Conservation (phyloP, 305 asterid species). For the Rubia peregrina region DNA sequence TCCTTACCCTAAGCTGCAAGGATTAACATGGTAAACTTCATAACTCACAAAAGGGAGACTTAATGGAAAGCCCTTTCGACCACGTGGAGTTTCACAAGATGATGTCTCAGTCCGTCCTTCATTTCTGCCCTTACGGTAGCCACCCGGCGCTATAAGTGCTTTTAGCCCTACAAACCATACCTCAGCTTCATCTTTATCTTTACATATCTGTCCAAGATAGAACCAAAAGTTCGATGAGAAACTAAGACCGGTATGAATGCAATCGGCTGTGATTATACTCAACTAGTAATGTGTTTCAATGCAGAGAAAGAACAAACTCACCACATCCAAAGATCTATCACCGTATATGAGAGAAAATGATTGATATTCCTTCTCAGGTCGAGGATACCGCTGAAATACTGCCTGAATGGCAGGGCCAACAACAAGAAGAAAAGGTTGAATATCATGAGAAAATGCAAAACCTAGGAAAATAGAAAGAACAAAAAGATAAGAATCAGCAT, state of each 20-base stretch:
- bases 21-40: conserved; percentile 11
- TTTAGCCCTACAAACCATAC: conserved; percentile 80
- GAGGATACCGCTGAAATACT: conserved; percentile 25
- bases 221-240: conserved; percentile 1
- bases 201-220: conserved; percentile 61
- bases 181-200: conserved; percentile 97
- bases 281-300: neutral
- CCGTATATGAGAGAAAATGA: conserved; percentile 22
- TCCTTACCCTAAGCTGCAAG: conserved; percentile 2
- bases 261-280: neutral
- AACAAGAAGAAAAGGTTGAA: neutral
- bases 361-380: conserved; percentile 28
- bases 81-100: conserved; percentile 44
- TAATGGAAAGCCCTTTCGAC: conserved; percentile 35
- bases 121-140: conserved; percentile 37
- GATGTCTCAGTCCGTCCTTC: conserved; percentile 42
- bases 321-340: conserved; percentile 24
- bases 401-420: conserved; percentile 12
- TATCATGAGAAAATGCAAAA: neutral
- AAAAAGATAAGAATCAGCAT: conserved; percentile 14
- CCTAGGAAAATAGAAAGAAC: neutral
- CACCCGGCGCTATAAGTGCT: conserved; percentile 55
- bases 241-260: neutral
- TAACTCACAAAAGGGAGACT: conserved; percentile 43
- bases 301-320: conserved; percentile 13